Evolutionary conservation across 805 yeast genomes (phyloP), one percentile per base, ranked within the genome.

Genomic region (Lachancea nothofagi): DNA sequence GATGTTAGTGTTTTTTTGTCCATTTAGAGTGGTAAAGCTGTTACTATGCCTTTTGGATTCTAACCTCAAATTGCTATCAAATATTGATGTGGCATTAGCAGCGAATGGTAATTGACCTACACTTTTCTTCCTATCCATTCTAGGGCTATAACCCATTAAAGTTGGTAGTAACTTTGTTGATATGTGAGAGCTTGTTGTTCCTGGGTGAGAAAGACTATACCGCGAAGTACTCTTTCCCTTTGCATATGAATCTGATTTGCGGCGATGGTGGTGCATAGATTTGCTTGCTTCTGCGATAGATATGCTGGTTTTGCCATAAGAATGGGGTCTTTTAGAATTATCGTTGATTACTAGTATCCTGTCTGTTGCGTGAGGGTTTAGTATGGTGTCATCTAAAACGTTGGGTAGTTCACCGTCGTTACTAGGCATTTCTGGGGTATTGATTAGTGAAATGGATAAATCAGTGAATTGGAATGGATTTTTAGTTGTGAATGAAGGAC

Each of bases 391-490:
- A 41, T 55, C 58, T 13, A 51, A 30, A 5, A 51, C 52, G 32
- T 46, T 49, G 3, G 43, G 30, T 6, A 36, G 36, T 15, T 38
- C 41, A 13, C 39, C 42, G n/a, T 37, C 45, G 19, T 38, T 34
- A 31, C 30, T 43, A 7, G 40, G 33, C 29, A 33, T 38, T 21
- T 20, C 46, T 43, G 44, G 38, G 8, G 50, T 37, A 25, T 53
- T 54, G 10, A 54, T 51, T 18, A 53, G 41, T 2, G 55, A 54
- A 27, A 49, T 42, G 1, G 52, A 47, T 6, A 40, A 42, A 28
- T 55, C 56, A 10, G 48, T 41, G 32, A 57, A 53, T 37, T 54
- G 59, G 29, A 60, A 43, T 1, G 64, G 61, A 38, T 55, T 60
- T 19, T 49, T 57, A 5, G 38, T 40, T n/a, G 26, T 33, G 19